phyloP scores from a whole-genome alignment of 495 filamentous ascomycete species.

The Penicillium paradoxum region DNA sequence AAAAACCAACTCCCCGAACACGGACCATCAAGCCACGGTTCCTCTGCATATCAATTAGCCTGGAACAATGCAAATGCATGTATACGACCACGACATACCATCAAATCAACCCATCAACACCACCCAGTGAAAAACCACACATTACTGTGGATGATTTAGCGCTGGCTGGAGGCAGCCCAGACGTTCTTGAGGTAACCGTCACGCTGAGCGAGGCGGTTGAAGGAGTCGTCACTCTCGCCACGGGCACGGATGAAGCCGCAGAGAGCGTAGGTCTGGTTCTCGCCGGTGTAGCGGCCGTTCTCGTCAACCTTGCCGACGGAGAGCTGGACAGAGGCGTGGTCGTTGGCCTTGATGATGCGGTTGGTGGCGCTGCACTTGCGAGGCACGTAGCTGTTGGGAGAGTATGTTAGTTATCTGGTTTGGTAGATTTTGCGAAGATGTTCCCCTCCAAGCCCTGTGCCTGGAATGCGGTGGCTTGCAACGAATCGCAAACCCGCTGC shows the following conservation, averaged over 20 bases:
- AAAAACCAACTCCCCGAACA: constrained; percentile 26
- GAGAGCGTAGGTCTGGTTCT: constrained; percentile 95
- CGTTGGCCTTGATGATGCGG: constrained; percentile 99
- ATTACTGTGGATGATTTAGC: constrained; percentile 44
- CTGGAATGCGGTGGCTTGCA: constrained; percentile 11
- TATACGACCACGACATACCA: constrained; percentile 19
- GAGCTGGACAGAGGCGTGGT: constrained; percentile 90
- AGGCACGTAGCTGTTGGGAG: constrained; percentile 77
- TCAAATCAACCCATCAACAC: constrained; percentile 32
- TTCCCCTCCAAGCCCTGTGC: constrained; percentile 1
- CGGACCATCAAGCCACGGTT: constrained; percentile 30
- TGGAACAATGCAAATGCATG: not conserved
- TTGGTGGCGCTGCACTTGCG: constrained; percentile 95
- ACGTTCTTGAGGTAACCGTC: constrained; percentile 96
- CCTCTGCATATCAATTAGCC: constrained; percentile 13
- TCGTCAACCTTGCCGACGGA: constrained; percentile 90
- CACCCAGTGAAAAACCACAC: constrained; percentile 15
- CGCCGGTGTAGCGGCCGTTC: constrained; percentile 91
- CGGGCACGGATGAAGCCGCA: constrained; percentile 97
- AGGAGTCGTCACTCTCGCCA: constrained; percentile 93
- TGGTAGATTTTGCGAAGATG: constrained; percentile 8
- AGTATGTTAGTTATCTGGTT: constrained; percentile 18
- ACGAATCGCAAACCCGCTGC: not conserved
- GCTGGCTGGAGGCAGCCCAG: constrained; percentile 72
- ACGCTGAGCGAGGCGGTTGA: constrained; percentile 92